Base-by-base conservation (phyloP, 2,329 filamentous ascomycete genomes). In the Aspergillus sp. region DNA sequence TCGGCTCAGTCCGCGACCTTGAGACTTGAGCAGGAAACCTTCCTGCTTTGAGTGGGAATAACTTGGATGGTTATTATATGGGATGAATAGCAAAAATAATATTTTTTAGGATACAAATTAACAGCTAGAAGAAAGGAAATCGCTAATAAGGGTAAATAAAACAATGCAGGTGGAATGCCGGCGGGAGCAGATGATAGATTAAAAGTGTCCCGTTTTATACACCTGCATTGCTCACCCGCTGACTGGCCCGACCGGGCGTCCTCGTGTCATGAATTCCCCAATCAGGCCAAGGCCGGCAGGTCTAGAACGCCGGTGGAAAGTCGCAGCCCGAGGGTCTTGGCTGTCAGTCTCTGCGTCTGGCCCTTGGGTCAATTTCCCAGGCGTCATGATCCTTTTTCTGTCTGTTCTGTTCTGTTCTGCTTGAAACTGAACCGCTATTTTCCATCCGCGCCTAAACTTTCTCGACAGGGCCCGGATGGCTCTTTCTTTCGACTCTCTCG, bases 231-330 rank as follows among this genome's bases (percentile, higher is more conserved):
- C 47, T 49, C 47, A 49, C 47, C 47, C 48, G 47, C 47, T 49
- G 47, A 49, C 47, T 49, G 47, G 47, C 21, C 47, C 53, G 59
- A 58, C 52, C 53, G 57, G 53, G 49, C 54, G 62, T 52, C 62
- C 64, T 65, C 64, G 65, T 67, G 65, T 67, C 65, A 67, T 66
- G 62, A 62, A 64, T 64, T 63, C 64, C 64, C 61, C 60, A 61
- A 66, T 64, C 59, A 62, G 60, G 61, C 61, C 61, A 58, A 62
- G 59, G 23, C 54, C 56, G 59, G 57, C 30, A 49, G 64, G 65
- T 67, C 65, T 66, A 67, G 65, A 67, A 63, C 64, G 54, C 62
- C 27, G 56, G 57, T 58, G 49, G 57, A 66, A 60, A 63, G 60
- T 62, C 56, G 58, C 60, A 64, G 64, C 61, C 61, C 63, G 62